A percentile compares a stretch with the other conserved stretches of the same genome.
Conservation (phyloP, 306 rosid genomes). For the Dalbergia cultrata region DNA sequence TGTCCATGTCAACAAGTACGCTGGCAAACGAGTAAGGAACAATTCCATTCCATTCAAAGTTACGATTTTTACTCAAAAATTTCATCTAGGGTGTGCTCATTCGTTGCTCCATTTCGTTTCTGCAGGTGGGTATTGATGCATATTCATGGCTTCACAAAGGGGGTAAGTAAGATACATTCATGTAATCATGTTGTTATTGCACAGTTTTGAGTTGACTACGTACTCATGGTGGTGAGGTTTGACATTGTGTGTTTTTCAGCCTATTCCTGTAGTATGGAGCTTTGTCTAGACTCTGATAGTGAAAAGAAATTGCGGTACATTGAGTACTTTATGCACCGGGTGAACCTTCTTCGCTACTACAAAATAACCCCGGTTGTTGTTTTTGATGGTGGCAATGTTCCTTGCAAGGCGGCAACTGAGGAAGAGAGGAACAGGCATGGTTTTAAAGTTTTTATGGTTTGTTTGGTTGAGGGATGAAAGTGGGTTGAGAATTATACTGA, state of each 20-base stretch:
- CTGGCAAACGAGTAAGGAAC: slow-evolving; percentile 78
- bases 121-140: slow-evolving; percentile 96
- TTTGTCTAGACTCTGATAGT: slow-evolving; percentile 71
- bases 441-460: background rate
- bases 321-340: slow-evolving; percentile 77
- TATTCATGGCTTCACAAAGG: slow-evolving; percentile 99
- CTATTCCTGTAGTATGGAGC: slow-evolving; percentile 96
- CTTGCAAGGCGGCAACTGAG: slow-evolving; percentile 60
- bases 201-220: background rate
- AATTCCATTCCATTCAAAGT: slow-evolving; percentile 18
- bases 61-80: slow-evolving; percentile 20
- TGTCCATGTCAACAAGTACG: slow-evolving; percentile 73
- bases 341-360: slow-evolving; percentile 55
- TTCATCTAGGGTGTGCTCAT: slow-evolving; percentile 7
- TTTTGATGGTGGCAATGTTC: slow-evolving; percentile 60
- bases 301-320: slow-evolving; percentile 73
- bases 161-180: slow-evolving; percentile 54
- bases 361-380: slow-evolving; percentile 64
- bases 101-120: background rate
- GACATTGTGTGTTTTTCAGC: slow-evolving; percentile 59
- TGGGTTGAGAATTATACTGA: no score
- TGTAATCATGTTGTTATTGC: background rate
- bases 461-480: no score
- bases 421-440: slow-evolving; percentile 53
- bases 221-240: slow-evolving; percentile 13